Evolutionary conservation across 2,329 filamentous ascomycete genomes (phyloP), one percentile per base, ranked within the genome.

Genomic region (Ophiobolus disseminans): DNA sequence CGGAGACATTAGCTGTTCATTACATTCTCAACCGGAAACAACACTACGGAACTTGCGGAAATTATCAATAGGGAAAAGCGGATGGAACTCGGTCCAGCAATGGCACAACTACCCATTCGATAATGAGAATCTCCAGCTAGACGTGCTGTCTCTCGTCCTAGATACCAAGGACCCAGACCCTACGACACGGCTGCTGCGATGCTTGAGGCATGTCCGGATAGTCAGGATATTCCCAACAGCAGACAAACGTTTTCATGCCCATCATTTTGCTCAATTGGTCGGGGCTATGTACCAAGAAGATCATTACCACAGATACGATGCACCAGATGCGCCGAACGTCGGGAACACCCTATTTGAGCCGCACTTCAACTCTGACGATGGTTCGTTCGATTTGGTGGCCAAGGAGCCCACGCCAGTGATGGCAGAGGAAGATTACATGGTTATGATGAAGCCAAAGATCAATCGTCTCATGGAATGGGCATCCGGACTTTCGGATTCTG

Each of bases 341-440:
- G 73, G 73, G 43, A 46, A 45, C 11, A 69, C 62, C 1, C 76
- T 74, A 74, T 78, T 74, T 75, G 54, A 53, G 5, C 76, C 75
- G 73, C 55, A 41, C 2, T 73, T 62, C 44, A 62, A 73, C 51
- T 44, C 57, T 0, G 34, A 51, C 2, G 64, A 55, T 3, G 58
- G 70, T 43, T 61, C 44, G 2, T 69, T 73, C 34, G 60, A 56
- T 4, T 53, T 78, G 13, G 39, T 63, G 23, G 69, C 68, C 1
- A 39, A 47, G 14, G 48, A 60, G 6, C 52, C 69, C 6, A 71
- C 65, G 48, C 50, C 48, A 1, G 23, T 68, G 7, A 54, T 75
- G 37, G 60, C 62, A 13, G 70, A 76, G 38, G 64, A 70, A 43
- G 58, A 55, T 4, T 77, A 77, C 51, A 67, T 76, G 65, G 40